These are phyloP conservation scores for Hylodesmum podocarpum DNA, from an alignment of 306 rosid species.

Conservation along the genomic window DNA sequence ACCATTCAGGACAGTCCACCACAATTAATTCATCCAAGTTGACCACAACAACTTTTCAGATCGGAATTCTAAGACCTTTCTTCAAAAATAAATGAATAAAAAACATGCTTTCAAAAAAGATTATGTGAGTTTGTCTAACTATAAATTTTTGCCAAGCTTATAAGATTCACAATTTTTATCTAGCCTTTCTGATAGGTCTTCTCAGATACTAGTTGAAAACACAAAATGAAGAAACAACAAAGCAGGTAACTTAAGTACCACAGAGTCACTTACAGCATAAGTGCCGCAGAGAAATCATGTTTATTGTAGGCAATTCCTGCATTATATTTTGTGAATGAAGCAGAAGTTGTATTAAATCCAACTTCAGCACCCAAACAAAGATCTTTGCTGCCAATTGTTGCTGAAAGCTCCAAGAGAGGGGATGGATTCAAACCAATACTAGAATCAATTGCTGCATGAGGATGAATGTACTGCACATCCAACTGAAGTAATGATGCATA, in stretches of 20 bases:
- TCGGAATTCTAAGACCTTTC: background rate
- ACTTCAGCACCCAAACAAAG: conserved; percentile 84
- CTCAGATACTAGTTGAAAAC: background rate
- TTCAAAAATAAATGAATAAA: background rate
- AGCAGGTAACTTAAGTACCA: background rate
- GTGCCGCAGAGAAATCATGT: conserved; percentile 73
- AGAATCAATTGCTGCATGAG: conserved; percentile 84
- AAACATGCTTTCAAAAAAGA: background rate
- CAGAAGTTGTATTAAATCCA: conserved; percentile 87
- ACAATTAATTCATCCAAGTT: background rate
- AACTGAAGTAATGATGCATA: conserved; percentile 50
- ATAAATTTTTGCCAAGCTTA: conserved; percentile 8
- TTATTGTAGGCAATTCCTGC: conserved; percentile 81
- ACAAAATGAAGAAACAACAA: background rate
- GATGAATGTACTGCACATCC: conserved; percentile 84
- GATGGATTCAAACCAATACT: conserved; percentile 87
- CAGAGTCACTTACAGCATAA: conserved; percentile 71
- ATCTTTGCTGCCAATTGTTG: conserved; percentile 80
- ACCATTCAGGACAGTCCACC: background rate
- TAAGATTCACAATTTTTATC: background rate
- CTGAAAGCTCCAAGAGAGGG: conserved; percentile 80
- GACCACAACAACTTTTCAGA: background rate
- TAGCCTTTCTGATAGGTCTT: background rate
- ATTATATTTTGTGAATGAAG: conserved; percentile 81
- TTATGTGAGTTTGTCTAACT: background rate